phyloP scores from a whole-genome alignment of 2,329 filamentous ascomycete genomes.

The Podosphaera aphanis region DNA sequence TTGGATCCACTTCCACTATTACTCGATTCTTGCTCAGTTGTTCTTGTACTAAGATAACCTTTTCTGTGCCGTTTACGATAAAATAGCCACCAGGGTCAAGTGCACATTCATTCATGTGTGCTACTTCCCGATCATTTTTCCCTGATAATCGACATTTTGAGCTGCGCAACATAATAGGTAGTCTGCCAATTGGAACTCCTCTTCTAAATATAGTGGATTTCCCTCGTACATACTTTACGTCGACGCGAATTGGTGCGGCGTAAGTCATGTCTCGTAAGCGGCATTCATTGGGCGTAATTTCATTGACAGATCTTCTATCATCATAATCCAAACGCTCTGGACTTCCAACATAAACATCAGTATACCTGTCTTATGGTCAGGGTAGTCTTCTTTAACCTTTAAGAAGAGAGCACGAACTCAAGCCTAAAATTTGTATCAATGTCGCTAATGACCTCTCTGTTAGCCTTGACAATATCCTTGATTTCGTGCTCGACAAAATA shows the following conservation, averaged over 20 bases:
- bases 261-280: constrained; percentile 95
- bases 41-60: constrained; percentile 95
- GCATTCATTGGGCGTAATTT: constrained; percentile 88
- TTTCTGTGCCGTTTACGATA: constrained; percentile 90
- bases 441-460: constrained; percentile 72
- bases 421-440: constrained; percentile 83
- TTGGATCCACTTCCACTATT: constrained; percentile 79
- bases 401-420: constrained; percentile 26
- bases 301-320: constrained; percentile 42
- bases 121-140: constrained; percentile 74
- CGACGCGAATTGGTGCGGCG: constrained; percentile 76
- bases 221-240: constrained; percentile 74
- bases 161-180: constrained; percentile 94
- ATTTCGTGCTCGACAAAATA: constrained; percentile 93
- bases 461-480: constrained; percentile 87
- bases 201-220: constrained; percentile 51
- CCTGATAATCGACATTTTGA: constrained; percentile 72
- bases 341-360: constrained; percentile 65
- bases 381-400: background rate
- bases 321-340: constrained; percentile 61
- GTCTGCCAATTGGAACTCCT: constrained; percentile 61
- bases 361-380: constrained; percentile 26
- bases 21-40: constrained; percentile 98
- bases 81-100: constrained; percentile 95
- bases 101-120: constrained; percentile 79